Evolutionary conservation across 306 rosid genomes (phyloP), one percentile per base, ranked within the genome.

Genomic region (Prinsepia uniflora): DNA sequence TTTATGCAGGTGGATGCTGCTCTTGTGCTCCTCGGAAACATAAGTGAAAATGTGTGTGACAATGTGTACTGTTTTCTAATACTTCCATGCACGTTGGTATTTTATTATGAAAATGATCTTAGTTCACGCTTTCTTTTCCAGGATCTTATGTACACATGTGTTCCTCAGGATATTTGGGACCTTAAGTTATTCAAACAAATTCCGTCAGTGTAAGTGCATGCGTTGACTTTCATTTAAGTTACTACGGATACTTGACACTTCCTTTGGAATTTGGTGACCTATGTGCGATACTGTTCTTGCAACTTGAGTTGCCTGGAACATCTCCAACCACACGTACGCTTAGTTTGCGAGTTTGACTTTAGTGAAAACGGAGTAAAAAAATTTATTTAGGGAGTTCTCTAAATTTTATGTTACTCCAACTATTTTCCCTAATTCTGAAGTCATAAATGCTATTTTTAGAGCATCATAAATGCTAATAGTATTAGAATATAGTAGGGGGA

Each of bases 121-220:
- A 79, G 68, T 30, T 74, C 18, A 15, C 64, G n/a, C 40, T 80
- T 80, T 80, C 74, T 77, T 61, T 62, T 81, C 56, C 86, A 93
- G 98, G 98, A 87, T 79, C 68, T 76, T 65, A 56, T 81, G 47
- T 81, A 83, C 68, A 82, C 82, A 63, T 80, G 82, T 75, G 82
- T 81, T 19, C 93, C 97, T 80, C 97, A 84, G 84, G 98, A 93
- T 79, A 83, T 90, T 18, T 93, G 97, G 98, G 98, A 93, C 67
- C 93, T 90, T 76, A 83, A 84, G 71, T 75, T 90, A 74, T 93
- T 93, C 81, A 90, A 93, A 79, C 82, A 81, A 46, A 80, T 82
- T 63, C 86, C 93, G 19, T 90, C 97, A 60, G 34, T 75, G 98
- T 93, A 84, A 81, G 93, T 68, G 73, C 64, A 78, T 79, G 41